Base-by-base conservation (phyloP, 2,329 filamentous ascomycete genomes). In the Botryosphaeria dothidea region DNA sequence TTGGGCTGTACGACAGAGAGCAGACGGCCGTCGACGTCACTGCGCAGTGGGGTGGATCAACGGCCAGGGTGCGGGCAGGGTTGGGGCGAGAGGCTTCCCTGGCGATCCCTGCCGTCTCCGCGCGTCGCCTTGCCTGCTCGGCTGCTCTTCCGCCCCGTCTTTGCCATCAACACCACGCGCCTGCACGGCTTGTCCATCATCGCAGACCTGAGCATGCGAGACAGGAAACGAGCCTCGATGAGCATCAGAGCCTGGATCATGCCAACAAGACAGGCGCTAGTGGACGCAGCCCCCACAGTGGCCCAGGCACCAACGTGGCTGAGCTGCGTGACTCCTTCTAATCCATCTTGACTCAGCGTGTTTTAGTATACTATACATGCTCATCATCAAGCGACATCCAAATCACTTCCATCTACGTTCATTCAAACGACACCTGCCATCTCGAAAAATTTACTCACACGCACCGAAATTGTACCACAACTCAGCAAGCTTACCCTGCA, bases 231-330 rank as follows among this genome's bases (percentile, higher is more conserved):
- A 13, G 15, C 34, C 15, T 15, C 19, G 31, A 17, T 9, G n/a
- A 29, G 11, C n/a, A 17, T 21, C 46, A 21, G 11, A 7, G 25
- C 8, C 25, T 9, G n/a, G n/a, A n/a, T n/a, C n/a, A n/a, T n/a
- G n/a, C n/a, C n/a, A n/a, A n/a, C n/a, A n/a, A n/a, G n/a, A n/a
- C n/a, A n/a, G n/a, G 23, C 17, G 15, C 19, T 25, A 23, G 15
- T 38, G 25, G n/a, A 25, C 6, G 21, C 52, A 19, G 52, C 36
- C 36, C 38, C 27, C 27, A 17, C 7, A 7, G 23, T 21, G 4
- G 4, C 56, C 15, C 38, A 60, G 56, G 56, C 56, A 60, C 23
- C 56, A 34, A 21, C 27, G 56, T 25, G 56, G 56, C 56, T 60
- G 56, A 46, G 56, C 56, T 19, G 13, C 6, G 19, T 60, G 56